phyloP scores from a whole-genome alignment of 768 basidiomycete genomes.

The Rhodotorula babjevae region DNA sequence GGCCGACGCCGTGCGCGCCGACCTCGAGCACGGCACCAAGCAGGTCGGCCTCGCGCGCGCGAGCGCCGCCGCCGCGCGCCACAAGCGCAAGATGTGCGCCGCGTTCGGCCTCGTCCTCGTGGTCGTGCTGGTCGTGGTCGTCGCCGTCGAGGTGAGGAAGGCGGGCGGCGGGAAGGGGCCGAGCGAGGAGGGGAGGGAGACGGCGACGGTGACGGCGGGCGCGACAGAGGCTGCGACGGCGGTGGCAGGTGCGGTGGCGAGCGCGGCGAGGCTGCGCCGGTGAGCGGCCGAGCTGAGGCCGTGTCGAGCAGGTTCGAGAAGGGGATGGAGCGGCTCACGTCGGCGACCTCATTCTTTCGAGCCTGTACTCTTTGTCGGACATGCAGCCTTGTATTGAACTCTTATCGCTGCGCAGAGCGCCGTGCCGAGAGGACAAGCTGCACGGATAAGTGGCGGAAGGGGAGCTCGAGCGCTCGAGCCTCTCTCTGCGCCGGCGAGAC shows the following conservation, averaged over 20 bases:
- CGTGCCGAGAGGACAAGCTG: too few relatives aligned
- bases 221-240: not conserved
- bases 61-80: conserved; percentile 14
- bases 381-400: too few relatives aligned
- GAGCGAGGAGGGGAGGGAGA: not conserved
- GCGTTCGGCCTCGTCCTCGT: conserved; percentile 14
- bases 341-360: too few relatives aligned
- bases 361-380: too few relatives aligned
- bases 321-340: too few relatives aligned
- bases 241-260: not conserved
- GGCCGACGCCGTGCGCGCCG: not conserved
- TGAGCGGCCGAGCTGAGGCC: not conserved
- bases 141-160: not conserved
- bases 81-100: conserved; percentile 29
- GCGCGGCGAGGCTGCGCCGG: not conserved
- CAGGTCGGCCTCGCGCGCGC: not conserved
- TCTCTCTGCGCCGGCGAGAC: too few relatives aligned
- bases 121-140: not conserved
- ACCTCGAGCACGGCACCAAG: conserved; percentile 12
- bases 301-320: too few relatives aligned
- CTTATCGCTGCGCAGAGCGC: too few relatives aligned
- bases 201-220: not conserved
- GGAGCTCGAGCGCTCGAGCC: too few relatives aligned
- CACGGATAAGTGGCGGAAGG: too few relatives aligned
- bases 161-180: not conserved